Conservation (phyloP, 768 basidiomycete genomes). For the Cyclocybe aegerita region DNA sequence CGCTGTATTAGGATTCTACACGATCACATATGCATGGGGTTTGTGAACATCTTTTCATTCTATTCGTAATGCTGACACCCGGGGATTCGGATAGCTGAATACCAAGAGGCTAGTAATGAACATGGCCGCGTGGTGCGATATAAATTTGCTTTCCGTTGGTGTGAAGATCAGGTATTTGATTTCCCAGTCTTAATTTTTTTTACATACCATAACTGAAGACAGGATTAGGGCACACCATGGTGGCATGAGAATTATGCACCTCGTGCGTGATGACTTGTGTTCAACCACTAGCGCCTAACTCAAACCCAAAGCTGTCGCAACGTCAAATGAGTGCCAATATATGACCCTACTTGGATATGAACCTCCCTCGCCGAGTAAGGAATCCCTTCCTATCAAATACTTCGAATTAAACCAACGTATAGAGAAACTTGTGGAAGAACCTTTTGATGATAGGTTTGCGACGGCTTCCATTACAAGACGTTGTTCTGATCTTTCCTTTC, state of each 20-base stretch:
- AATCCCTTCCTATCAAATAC: no score
- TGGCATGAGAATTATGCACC: slow-evolving; percentile 26
- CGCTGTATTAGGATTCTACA: slow-evolving; percentile 69
- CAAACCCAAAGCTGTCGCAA: no score
- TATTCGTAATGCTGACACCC: not conserved
- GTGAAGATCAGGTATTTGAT: slow-evolving; percentile 55
- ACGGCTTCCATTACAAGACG: no score
- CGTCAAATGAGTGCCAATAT: no score
- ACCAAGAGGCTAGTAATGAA: slow-evolving; percentile 48
- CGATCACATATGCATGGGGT: slow-evolving; percentile 74
- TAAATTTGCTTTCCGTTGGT: slow-evolving; percentile 88
- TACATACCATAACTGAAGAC: not conserved
- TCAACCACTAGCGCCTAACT: not conserved
- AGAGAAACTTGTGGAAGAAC: no score
- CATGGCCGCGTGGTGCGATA: slow-evolving; percentile 63
- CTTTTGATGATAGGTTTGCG: no score
- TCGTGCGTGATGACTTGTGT: not conserved
- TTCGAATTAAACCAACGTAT: no score
- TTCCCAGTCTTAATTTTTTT: not conserved
- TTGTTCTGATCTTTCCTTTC: no score
- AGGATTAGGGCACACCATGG: slow-evolving; percentile 44
- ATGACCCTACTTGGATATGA: no score
- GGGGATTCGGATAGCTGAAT: slow-evolving; percentile 50
- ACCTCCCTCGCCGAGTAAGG: no score
- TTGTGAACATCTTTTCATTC: slow-evolving; percentile 20